These are phyloP conservation scores for Nannochloris sp. DNA, from an alignment of 139 green algal genomes.

Conservation along the genomic window DNA sequence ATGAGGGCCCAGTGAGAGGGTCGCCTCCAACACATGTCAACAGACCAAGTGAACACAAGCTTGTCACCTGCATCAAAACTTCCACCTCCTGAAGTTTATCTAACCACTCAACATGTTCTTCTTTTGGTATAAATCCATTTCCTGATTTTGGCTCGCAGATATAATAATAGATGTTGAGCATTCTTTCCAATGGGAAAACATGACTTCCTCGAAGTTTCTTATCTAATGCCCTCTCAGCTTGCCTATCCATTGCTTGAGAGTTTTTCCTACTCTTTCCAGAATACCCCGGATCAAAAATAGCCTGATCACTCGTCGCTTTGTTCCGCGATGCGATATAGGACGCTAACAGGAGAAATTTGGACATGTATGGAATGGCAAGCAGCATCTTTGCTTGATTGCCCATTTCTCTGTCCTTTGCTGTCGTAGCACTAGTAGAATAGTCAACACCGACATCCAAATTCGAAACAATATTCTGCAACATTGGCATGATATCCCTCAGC, in stretches of 20 bases:
- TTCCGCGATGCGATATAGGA: conserved; percentile 52
- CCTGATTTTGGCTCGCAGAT: conserved; percentile 22
- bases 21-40: conserved; percentile 19
- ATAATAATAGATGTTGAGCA: conserved; percentile 47
- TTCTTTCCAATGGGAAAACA: conserved; percentile 50
- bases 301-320: conserved; percentile 34
- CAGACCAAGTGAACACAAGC: conserved; percentile 33
- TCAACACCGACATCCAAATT: neutral
- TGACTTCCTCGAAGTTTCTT: conserved; percentile 39
- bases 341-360: conserved; percentile 41
- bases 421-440: neutral
- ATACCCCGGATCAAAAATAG: conserved; percentile 31
- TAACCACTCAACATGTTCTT: neutral
- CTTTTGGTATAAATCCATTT: conserved; percentile 14
- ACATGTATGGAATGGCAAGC: conserved; percentile 40
- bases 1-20: conserved; percentile 24
- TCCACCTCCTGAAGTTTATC: conserved; percentile 19
- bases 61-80: conserved; percentile 30
- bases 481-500: neutral
- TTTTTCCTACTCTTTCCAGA: conserved; percentile 9
- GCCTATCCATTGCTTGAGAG: conserved; percentile 19
- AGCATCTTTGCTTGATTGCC: conserved; percentile 9
- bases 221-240: conserved; percentile 45
- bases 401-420: conserved; percentile 3
- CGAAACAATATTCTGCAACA: conserved; percentile 2